Percentiles rank a stretch among this genome's conserved stretches.
phyloP scores from a whole-genome alignment of 2,329 filamentous ascomycete genomes.

The Cadophora gregata region DNA sequence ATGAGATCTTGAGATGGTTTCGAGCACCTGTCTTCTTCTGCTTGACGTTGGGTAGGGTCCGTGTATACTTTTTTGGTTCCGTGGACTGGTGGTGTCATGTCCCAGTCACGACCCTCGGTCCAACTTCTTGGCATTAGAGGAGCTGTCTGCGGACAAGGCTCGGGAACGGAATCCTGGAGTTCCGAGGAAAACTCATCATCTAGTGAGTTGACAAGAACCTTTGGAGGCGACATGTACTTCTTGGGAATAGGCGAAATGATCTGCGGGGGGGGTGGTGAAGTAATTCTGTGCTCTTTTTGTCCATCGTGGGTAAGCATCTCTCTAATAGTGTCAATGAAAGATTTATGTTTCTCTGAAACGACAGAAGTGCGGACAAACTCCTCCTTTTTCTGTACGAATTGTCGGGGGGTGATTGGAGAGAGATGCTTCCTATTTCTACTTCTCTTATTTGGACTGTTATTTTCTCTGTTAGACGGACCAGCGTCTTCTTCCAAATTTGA shows the following conservation, averaged over 20 bases:
- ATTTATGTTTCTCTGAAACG: neutral
- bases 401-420: neutral
- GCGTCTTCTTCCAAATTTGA: neutral
- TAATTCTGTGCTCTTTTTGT: no score
- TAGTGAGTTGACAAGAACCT: neutral
- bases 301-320: neutral
- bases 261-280: neutral
- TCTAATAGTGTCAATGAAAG: neutral
- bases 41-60: neutral
- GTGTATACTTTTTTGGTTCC: constrained; percentile 2
- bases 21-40: neutral
- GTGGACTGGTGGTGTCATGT: neutral
- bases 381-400: neutral
- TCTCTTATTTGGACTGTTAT: neutral
- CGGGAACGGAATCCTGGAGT: neutral
- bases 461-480: neutral
- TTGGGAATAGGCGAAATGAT: neutral
- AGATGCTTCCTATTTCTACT: neutral
- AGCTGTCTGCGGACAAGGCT: neutral
- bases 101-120: constrained; percentile 1
- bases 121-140: constrained; percentile 4
- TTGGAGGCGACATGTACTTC: neutral
- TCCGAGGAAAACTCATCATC: neutral
- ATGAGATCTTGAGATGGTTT: neutral
- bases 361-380: neutral